Conservation (phyloP, 192 early-diverging fungal species). For the Backusella tarrabulga region DNA sequence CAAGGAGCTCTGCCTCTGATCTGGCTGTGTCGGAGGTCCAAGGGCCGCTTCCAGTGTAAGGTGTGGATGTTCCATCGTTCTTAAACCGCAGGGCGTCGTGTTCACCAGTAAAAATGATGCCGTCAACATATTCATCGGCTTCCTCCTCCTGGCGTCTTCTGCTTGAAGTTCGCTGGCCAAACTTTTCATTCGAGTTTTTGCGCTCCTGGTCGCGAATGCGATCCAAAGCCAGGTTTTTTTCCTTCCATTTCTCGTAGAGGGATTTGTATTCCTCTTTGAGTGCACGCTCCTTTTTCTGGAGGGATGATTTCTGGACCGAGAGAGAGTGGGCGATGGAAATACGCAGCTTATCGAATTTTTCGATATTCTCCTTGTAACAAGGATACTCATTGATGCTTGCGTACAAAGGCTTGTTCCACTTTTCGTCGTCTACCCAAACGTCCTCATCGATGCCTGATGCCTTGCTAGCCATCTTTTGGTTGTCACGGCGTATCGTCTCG, state of each 20-base stretch:
- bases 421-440: constrained; percentile 32
- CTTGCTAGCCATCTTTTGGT: constrained; percentile 23
- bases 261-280: constrained; percentile 48
- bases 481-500: constrained; percentile 33
- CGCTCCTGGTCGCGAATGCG: constrained; percentile 32
- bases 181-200: constrained; percentile 16
- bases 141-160: constrained; percentile 17
- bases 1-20: constrained; percentile 75
- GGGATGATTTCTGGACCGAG: neutral
- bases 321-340: constrained; percentile 10
- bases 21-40: constrained; percentile 72
- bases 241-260: constrained; percentile 45
- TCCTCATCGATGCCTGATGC: constrained; percentile 4
- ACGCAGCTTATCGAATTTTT: neutral
- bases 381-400: constrained; percentile 42
- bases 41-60: constrained; percentile 31
- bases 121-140: constrained; percentile 22
- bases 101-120: constrained; percentile 18
- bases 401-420: constrained; percentile 36
- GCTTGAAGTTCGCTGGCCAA: constrained; percentile 8
- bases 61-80: constrained; percentile 18
- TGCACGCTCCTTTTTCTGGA: constrained; percentile 40
- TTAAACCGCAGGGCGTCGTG: constrained; percentile 27
- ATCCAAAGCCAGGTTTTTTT: constrained; percentile 38
- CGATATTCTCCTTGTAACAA: constrained; percentile 41